Conservation (phyloP, 225 moss, liverwort and hornwort genomes). For the Anthoceros angustus region DNA sequence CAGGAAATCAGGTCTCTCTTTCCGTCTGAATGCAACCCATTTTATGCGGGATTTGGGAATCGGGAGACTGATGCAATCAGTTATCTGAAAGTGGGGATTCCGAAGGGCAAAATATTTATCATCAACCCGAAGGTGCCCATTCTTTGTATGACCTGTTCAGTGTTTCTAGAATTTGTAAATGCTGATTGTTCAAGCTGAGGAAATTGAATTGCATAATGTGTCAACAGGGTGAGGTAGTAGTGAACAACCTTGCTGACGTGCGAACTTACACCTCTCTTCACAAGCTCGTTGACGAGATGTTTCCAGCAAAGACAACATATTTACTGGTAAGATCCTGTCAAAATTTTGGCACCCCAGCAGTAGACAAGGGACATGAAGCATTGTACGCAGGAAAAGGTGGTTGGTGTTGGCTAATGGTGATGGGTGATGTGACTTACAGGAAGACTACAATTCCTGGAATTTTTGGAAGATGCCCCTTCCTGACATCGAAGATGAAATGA, state of each 20-base stretch:
- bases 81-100: constrained; percentile 94
- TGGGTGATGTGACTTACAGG: constrained; percentile 7
- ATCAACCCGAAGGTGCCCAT: constrained; percentile 85
- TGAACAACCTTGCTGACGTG: constrained; percentile 84
- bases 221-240: constrained; percentile 88
- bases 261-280: constrained; percentile 95
- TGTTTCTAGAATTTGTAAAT: not conserved
- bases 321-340: not conserved
- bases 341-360: not conserved
- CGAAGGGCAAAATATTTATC: constrained; percentile 92
- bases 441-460: constrained; percentile 43
- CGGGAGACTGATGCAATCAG: constrained; percentile 96
- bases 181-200: not conserved
- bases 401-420: not conserved
- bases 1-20: constrained; percentile 96
- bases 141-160: not conserved
- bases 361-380: not conserved
- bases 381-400: not conserved
- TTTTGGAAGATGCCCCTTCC: constrained; percentile 41
- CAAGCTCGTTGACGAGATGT: constrained; percentile 95
- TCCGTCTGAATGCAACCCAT: constrained; percentile 75
- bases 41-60: constrained; percentile 98
- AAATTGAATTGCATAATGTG: not conserved
- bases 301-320: constrained; percentile 25
- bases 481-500: constrained; percentile 21